Base-by-base conservation (phyloP, 257 asterid species). In the Eucommia ulmoides region DNA sequence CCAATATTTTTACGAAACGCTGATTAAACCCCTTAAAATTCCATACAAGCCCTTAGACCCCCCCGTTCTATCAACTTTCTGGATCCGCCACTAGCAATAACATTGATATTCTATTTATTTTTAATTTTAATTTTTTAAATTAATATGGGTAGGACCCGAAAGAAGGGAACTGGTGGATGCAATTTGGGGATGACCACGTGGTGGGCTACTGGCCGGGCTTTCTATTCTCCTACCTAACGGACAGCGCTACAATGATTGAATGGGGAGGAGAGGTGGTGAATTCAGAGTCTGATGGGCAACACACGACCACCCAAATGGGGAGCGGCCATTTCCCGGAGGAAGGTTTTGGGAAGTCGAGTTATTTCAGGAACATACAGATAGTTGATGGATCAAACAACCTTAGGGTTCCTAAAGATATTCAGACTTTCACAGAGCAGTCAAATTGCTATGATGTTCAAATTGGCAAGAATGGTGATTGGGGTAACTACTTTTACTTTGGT, bases 221-320 rank as follows among this genome's bases (percentile, higher is more conserved):
- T 11, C 45, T 87, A 61, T 87, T 80, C 59, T 72, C 86, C 0
- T 65, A 72, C 71, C 58, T 87, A 41, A 63, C 73, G 3, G 89
- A 72, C 57, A 78, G 83, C 65, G 93, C 87, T 18, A 64, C 93
- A 1, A 62, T 78, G 89, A 51, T 87, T 21, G 87, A 87, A 64
- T 87, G 96, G 96, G 96, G 96, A 6, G 96, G 96, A 15, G 96
- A 86, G 53, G 92, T 86, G 8, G 94, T 86, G 67, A 86, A 86
- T 66, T 66, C 78, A 1, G 69, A 65, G 19, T 73, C 88, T 0
- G 92, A 82, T 26, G 94, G 88, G 19, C 53, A 66, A 23, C 96
- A 86, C 67, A 82, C 96, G 22, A 82, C 86, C 18, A 86, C 96
- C 15, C 86, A 86, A 51, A 86, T 86, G 96, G 96, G 96, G 1